phyloP scores from a whole-genome alignment of 164 flowering plant species.

The Berberis vulgaris region DNA sequence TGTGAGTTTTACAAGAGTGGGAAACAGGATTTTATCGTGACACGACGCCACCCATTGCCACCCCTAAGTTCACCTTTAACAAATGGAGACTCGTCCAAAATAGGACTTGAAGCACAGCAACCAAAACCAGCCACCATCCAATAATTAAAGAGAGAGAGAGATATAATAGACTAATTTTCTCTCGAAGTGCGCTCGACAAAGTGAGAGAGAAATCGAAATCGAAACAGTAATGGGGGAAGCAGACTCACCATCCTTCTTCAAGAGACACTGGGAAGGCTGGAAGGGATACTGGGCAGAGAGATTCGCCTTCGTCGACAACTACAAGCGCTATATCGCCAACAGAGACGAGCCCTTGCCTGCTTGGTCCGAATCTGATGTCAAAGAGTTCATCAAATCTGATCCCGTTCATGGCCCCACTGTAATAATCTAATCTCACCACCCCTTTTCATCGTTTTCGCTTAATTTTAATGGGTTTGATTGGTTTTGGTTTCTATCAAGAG shows the following conservation, averaged over 20 bases:
- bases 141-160: too few relatives aligned
- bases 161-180: too few relatives aligned
- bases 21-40: too few relatives aligned
- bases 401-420: constrained; percentile 80
- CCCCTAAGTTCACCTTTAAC: too few relatives aligned
- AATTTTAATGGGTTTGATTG: not conserved
- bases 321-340: constrained; percentile 25
- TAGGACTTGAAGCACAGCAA: too few relatives aligned
- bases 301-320: constrained; percentile 45
- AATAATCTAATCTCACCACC: constrained; percentile 3
- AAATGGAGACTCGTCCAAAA: too few relatives aligned
- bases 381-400: constrained; percentile 72
- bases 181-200: not conserved
- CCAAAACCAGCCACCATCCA: too few relatives aligned
- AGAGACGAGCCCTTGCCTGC: constrained; percentile 53
- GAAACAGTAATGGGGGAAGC: constrained; percentile 3
- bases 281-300: constrained; percentile 55
- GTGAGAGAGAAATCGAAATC: not conserved
- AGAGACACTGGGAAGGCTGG: constrained; percentile 19
- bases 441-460: not conserved
- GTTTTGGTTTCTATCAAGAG: not conserved
- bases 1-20: too few relatives aligned
- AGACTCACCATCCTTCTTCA: constrained; percentile 7
- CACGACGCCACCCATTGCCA: too few relatives aligned
- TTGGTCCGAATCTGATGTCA: constrained; percentile 70